Evolutionary conservation across 257 asterid genomes (phyloP), one percentile per base, ranked within the genome.

Genomic region (Forsythia suspensa): DNA sequence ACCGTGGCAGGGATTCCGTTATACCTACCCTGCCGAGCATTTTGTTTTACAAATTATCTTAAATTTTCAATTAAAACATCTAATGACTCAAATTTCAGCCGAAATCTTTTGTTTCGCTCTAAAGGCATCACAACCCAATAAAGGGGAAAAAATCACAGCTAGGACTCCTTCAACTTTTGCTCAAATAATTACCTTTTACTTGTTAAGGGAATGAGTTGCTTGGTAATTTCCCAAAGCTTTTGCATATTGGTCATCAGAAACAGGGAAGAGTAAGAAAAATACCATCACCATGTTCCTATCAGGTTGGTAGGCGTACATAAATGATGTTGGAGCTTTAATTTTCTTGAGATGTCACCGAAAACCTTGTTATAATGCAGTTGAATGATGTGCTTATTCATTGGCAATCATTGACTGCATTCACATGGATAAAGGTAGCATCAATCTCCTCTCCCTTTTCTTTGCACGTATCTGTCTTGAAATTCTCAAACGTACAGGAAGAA

Each of bases 401-500:
- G 57, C 73, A 44, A 63, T 70, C 10, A 57, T 66, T 70, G 71
- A 69, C 24, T 57, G 20, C 65, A 46, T 74, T 86, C 84, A 87
- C 91, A 85, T 87, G 80, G 89, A 92, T 76, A 89, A 85, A 68
- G 97, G 92, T 71, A 92, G 81, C 43, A 89, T 89, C 80, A 86
- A 82, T 79, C 87, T 78, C 63, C 94, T 84, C 80, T 86, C 97
- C 80, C 91, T 86, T 83, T 92, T 92, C 86, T 90, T 90, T 72
- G 94, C 91, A 61, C 82, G 86, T 4, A 88, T 84, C 83, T 83
- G 84, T 46, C 97, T 79, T 43, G 90, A 85, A 66, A 85, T 85
- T 85, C 84, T 89, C 83, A 92, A 78, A 73, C 91, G 94, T 68
- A 84, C 82, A 5, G 94, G 94, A 80, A 92, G 72, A 29, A 85